phyloP scores from a whole-genome alignment of 2,329 filamentous ascomycete species.

The Sclerotinia glacialis region DNA sequence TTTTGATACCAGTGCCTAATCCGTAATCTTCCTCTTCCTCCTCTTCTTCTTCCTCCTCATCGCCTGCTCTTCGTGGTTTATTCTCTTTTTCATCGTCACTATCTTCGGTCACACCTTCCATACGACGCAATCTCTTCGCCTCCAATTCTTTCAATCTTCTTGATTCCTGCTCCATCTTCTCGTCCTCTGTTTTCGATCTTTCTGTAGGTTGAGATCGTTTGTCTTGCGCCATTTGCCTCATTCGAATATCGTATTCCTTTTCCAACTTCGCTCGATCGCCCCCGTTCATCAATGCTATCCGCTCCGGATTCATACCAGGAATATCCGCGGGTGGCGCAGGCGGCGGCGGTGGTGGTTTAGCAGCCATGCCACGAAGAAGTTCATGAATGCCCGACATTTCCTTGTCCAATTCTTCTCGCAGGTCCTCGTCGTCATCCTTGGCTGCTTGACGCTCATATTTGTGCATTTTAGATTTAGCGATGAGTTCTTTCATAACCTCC shows the following conservation, averaged over 20 bases:
- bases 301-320: slow-evolving; percentile 60
- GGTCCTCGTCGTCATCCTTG: slow-evolving; percentile 90
- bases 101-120: slow-evolving; percentile 76
- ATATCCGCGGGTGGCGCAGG: slow-evolving; percentile 36
- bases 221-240: slow-evolving; percentile 81
- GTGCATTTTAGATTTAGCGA: slow-evolving; percentile 93
- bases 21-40: slow-evolving; percentile 61
- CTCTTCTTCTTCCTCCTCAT: slow-evolving; percentile 44
- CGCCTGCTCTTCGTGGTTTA: neutral
- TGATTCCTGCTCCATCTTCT: slow-evolving; percentile 75
- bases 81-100: slow-evolving; percentile 58
- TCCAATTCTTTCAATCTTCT: slow-evolving; percentile 76
- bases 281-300: slow-evolving; percentile 58
- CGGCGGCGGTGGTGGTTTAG: slow-evolving; percentile 45
- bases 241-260: slow-evolving; percentile 80
- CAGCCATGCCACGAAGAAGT: slow-evolving; percentile 61
- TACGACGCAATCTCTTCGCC: slow-evolving; percentile 75
- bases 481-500: slow-evolving; percentile 96
- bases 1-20: slow-evolving; percentile 57
- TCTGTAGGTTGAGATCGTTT: slow-evolving; percentile 81
- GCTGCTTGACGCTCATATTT: slow-evolving; percentile 91
- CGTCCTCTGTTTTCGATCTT: slow-evolving; percentile 87
- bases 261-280: slow-evolving; percentile 67
- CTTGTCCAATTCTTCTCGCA: slow-evolving; percentile 80
- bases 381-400: slow-evolving; percentile 73